Base-by-base conservation (phyloP, 495 filamentous ascomycete species). In the Monascus purpureus region DNA sequence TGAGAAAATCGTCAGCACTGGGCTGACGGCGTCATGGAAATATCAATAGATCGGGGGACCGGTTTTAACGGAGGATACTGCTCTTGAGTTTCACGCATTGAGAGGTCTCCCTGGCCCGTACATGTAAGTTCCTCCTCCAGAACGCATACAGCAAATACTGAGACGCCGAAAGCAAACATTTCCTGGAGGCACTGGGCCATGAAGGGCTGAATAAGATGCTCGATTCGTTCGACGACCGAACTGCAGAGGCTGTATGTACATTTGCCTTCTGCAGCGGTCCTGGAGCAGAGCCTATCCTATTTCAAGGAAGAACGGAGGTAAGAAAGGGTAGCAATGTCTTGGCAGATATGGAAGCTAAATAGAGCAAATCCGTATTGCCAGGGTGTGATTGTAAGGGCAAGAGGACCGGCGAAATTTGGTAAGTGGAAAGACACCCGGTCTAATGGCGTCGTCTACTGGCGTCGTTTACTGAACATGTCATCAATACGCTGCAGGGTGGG, bases 1-100 rank as follows among this genome's bases (percentile, higher is more conserved):
- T 29, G 9, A 9, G 9, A 4, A 22, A 22, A 22, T 22, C n/a
- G n/a, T n/a, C n/a, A n/a, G n/a, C n/a, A 7, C 9, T 17, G 19
- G 15, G 8, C 32, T 29, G 17, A 14, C 18, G 13, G 2, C 11
- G 9, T 17, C n/a, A 16, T 29, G 17, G 35, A 50, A 29, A 56
- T 28, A 31, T n/a, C 17, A 23, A 17, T 33, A 93, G 85, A 53
- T 90, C 29, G 53, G 72, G 39, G 90, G 87, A 0, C 86, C 90
- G 11, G 92, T 93, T 20, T 66, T 99, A 31, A 88, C 92, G 13
- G 90, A 99, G 53, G 90, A 99, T 59, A 96, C 90, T 8, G 83
- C 80, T 45, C 66, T 99, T 17, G 87, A 83, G 59, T 99, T 96
- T 57, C 75, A 81, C 47, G 86, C 86, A 7, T 61, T 94, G 29